Conservation (phyloP, 202 grass and related monocot species). For the Thinopyrum obtusiflorum region DNA sequence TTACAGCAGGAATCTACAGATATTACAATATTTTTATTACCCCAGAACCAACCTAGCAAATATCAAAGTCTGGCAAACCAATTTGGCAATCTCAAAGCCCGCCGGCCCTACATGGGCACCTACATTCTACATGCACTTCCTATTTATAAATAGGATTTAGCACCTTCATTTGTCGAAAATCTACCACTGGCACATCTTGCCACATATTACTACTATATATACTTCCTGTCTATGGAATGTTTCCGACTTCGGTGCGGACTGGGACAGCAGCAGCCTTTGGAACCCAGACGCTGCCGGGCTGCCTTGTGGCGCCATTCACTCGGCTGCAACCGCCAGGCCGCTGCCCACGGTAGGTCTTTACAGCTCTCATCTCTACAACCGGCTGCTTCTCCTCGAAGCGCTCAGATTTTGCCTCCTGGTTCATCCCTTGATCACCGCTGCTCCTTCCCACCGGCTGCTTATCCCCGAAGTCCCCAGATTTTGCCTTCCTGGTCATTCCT, state of each 20-base stretch:
- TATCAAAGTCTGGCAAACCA: background rate
- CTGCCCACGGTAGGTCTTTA: background rate
- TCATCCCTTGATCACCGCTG: background rate
- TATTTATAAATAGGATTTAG: conserved; percentile 14
- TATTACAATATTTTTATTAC: conserved; percentile 9
- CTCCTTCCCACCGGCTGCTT: background rate
- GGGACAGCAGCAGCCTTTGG: conserved; percentile 1
- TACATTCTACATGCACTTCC: background rate
- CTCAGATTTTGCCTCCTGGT: background rate
- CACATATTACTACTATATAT: conserved; percentile 8
- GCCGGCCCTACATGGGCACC: background rate
- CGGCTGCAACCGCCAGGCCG: background rate
- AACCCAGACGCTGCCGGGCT: conserved; percentile 27
- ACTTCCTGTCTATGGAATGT: conserved; percentile 1
- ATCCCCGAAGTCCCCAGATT: background rate
- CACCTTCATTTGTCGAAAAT: background rate
- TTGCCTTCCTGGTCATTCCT: background rate
- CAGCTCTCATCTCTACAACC: background rate
- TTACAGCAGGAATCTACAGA: background rate
- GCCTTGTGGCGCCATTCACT: background rate
- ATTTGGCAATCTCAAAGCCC: conserved; percentile 8
- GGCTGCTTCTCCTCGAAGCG: background rate
- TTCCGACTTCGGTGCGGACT: background rate
- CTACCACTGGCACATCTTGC: background rate
- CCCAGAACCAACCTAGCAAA: background rate